phyloP scores from a whole-genome alignment of 2,329 filamentous ascomycete genomes.

The Escovopsis sp. region DNA sequence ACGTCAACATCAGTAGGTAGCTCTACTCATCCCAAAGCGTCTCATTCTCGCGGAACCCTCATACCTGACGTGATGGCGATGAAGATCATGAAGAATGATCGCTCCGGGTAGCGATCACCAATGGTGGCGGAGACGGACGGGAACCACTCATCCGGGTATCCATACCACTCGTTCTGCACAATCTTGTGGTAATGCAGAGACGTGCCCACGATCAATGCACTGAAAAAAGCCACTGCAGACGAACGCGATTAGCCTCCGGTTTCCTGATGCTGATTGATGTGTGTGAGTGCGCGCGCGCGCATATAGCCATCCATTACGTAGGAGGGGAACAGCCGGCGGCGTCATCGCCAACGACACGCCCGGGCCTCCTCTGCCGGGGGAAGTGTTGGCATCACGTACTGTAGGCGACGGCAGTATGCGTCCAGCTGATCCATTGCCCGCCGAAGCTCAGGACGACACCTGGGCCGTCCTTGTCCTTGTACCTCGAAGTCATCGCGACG shows the following conservation, averaged over 20 bases:
- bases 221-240: conserved; percentile 60
- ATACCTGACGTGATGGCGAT: conserved; percentile 87
- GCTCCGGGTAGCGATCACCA: conserved; percentile 90
- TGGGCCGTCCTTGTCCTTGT: conserved; percentile 47
- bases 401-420: conserved; percentile 75
- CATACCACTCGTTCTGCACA: conserved; percentile 91
- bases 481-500: conserved; percentile 27
- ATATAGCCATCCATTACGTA: background rate
- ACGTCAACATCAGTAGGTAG: background rate
- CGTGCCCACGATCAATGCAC: conserved; percentile 68
- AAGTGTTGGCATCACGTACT: conserved; percentile 30
- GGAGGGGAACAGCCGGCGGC: background rate
- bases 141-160: conserved; percentile 92
- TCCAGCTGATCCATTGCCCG: conserved; percentile 81
- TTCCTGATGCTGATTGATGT: no score
- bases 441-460: conserved; percentile 52
- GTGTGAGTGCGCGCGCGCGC: background rate
- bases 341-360: no score
- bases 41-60: conserved; percentile 7
- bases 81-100: conserved; percentile 93
- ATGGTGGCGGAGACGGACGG: conserved; percentile 94
- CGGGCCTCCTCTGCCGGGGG: no score
- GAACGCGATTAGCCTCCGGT: conserved; percentile 8
- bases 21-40: background rate
- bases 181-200: conserved; percentile 91